Evolutionary conservation across 331 rosid species (phyloP).

Genomic region (Saraca asoca): DNA sequence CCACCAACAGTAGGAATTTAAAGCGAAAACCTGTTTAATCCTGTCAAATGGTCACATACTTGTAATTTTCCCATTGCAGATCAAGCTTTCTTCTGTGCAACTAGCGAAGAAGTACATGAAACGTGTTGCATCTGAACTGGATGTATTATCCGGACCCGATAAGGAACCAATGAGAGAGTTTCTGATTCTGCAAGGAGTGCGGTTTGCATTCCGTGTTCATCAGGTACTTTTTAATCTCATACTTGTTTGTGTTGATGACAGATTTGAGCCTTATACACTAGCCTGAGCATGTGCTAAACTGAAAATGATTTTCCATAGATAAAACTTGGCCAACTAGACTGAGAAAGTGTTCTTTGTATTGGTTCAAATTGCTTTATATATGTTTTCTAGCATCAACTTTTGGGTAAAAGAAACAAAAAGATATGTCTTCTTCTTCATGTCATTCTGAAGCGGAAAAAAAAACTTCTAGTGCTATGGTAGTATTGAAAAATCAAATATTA

Average conservation of each 20-base stretch:
- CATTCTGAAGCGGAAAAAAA: too few relatives aligned
- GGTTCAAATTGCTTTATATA: not conserved
- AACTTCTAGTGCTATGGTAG: too few relatives aligned
- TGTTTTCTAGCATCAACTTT: not conserved
- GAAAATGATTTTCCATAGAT: not conserved
- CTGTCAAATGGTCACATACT: conserved; percentile 13
- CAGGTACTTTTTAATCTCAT: conserved; percentile 53
- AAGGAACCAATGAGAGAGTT: conserved; percentile 89
- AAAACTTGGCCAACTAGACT: not conserved
- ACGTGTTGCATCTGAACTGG: conserved; percentile 84
- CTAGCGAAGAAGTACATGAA: conserved; percentile 90
- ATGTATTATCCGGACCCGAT: conserved; percentile 66
- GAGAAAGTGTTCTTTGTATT: not conserved
- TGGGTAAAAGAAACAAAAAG: not conserved
- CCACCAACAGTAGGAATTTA: too few relatives aligned
- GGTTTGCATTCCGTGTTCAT: conserved; percentile 90
- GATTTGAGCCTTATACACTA: not conserved
- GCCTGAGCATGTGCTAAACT: not conserved
- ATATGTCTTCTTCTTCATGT: too few relatives aligned
- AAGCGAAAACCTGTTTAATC: not conserved
- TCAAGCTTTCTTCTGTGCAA: conserved; percentile 93
- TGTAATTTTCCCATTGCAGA: conserved; percentile 47
- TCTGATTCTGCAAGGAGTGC: conserved; percentile 83
- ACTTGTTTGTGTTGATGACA: not conserved
- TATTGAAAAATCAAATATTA: too few relatives aligned